Evolutionary conservation across 345 rosid genomes (phyloP).

Genomic region (Eucalyptus tenuipes): DNA sequence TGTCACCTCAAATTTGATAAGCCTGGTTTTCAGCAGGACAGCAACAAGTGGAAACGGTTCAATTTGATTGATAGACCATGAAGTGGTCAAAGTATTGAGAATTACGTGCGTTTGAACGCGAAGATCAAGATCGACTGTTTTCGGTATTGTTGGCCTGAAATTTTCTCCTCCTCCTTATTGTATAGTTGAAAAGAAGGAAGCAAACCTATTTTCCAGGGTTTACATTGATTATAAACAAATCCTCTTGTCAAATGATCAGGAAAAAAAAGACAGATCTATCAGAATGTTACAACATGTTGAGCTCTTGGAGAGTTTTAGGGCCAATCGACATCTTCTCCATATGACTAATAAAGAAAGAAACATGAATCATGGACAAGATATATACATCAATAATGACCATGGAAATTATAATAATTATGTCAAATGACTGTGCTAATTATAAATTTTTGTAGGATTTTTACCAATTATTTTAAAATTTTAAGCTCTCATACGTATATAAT

Average conservation of each 20-base stretch:
- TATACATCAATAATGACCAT: neutral
- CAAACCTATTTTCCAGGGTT: neutral
- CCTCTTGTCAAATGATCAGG: neutral
- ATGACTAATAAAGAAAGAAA: neutral
- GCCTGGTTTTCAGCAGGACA: neutral
- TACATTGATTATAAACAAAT: neutral
- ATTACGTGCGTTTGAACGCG: neutral
- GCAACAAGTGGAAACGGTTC: neutral
- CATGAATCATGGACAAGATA: neutral
- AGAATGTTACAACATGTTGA: neutral
- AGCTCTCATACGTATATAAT: neutral
- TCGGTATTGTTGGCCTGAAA: neutral
- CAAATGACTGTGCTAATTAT: neutral
- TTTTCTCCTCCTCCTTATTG: neutral
- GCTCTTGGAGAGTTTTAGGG: neutral
- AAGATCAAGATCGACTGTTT: neutral
- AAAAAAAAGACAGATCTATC: neutral
- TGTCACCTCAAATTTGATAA: neutral
- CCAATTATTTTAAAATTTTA: neutral
- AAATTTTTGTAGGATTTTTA: neutral
- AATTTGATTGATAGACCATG: neutral
- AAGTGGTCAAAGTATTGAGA: neutral
- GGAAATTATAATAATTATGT: neutral
- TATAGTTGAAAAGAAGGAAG: neutral
- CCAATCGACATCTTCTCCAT: neutral